Evolutionary conservation across 306 rosid species (phyloP), one percentile per base, ranked within the genome.

Genomic region (Psophocarpus tetragonolobus): DNA sequence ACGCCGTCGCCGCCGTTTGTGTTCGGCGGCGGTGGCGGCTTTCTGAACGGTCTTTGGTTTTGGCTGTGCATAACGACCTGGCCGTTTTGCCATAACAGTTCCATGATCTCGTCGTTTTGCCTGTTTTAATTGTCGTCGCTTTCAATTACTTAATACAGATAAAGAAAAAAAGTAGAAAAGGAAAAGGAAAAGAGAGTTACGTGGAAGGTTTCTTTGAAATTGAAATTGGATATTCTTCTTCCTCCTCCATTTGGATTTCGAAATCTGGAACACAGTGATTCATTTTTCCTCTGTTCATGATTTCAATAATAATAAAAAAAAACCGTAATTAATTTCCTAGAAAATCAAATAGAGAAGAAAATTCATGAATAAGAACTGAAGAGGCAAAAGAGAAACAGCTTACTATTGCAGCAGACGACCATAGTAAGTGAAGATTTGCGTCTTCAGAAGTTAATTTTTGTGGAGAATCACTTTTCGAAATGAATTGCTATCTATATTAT

Each of bases 31-130:
- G 81, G 66, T 0, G 80, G 71, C 2, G 77, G 73, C 73, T 76
- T 88, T 74, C 69, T 85, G 4, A 20, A 30, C 1, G 91, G 73
- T 15, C 87, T 82, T 9, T 91, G 92, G 69, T 65, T 90, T 57
- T 87, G 93, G 80, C 83, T 88, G 15, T 86, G 92, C 85, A 85
- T 71, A 27, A 87, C 87, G 13, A 88, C 88, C 36, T 83, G 89
- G 2, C 98, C 97, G 83, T 91, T 82, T 50, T 91, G 84, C 96
- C 96, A 91, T 1, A 93, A 74, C n/a, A 93, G 85, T 82, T 93
- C 92, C 92, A 91, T 79, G 56, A 88, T 84, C 68, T 86, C 93
- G 0, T 90, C 86, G 3, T 88, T 87, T 20, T 79, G 85, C 93
- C 95, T 91, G 87, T 57, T 74, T 21, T 0, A 14, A 18, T 65